These are phyloP conservation scores for Arthrinium phaeospermum DNA, from an alignment of 2,329 filamentous ascomycete species.

Conservation along the genomic window DNA sequence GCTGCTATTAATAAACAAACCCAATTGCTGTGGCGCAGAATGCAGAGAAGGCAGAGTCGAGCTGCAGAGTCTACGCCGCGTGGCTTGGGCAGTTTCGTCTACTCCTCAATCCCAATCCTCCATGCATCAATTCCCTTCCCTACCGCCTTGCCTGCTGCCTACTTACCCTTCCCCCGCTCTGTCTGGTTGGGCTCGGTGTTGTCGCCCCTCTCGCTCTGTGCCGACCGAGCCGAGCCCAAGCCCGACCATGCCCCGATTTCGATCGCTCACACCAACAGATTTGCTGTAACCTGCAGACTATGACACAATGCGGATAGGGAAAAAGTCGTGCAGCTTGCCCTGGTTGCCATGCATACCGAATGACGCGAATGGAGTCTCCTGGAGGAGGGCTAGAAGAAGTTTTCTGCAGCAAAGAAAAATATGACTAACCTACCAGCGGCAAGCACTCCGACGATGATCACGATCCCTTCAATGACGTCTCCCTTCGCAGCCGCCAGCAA, in stretches of 20 bases:
- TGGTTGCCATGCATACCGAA: not conserved
- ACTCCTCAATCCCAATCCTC: not conserved
- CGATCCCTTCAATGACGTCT: constrained; percentile 12
- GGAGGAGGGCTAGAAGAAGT: not conserved
- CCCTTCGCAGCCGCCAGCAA: not conserved
- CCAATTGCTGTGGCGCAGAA: constrained; percentile 9
- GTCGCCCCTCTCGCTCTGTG: not conserved
- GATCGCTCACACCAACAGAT: not conserved
- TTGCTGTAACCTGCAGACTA: not conserved
- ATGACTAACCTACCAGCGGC: not conserved
- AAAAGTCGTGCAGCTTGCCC: constrained; percentile 4
- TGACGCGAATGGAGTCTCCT: not conserved
- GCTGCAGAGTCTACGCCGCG: not conserved
- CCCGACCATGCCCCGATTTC: not conserved
- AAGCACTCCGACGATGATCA: not conserved
- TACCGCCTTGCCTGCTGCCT: not conserved
- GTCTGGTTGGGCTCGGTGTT: not conserved
- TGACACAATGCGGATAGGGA: not conserved
- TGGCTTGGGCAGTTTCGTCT: not conserved
- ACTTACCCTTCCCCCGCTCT: not conserved
- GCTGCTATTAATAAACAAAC: constrained; percentile 6
- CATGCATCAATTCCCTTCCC: not conserved
- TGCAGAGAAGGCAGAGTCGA: not conserved
- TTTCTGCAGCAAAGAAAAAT: not conserved
- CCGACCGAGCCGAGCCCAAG: constrained; percentile 4